Conservation (phyloP, 306 rosid species). For the Quercus cerris region DNA sequence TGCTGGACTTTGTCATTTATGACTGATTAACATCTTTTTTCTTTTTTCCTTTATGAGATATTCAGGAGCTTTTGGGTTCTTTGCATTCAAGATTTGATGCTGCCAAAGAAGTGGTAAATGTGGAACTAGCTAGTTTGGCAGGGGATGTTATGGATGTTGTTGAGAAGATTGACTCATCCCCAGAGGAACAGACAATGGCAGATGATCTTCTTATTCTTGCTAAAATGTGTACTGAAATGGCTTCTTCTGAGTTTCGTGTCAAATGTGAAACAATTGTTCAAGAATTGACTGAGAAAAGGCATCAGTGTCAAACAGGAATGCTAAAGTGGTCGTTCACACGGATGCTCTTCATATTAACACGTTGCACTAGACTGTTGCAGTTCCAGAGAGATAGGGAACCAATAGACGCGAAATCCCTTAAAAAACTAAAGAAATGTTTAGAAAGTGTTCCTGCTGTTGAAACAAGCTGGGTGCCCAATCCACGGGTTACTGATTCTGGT, state of each 20-base stretch:
- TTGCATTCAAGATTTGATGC: conserved; percentile 10
- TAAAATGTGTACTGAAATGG: not conserved
- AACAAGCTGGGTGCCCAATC: conserved; percentile 4
- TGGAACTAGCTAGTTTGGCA: conserved; percentile 3
- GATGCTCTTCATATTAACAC: conserved; percentile 8
- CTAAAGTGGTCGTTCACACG: conserved; percentile 3
- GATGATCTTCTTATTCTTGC: conserved; percentile 6
- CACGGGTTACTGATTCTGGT: not conserved
- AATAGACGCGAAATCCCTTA: not conserved
- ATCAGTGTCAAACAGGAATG: conserved; percentile 9
- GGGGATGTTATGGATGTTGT: not conserved
- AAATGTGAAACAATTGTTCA: conserved; percentile 9
- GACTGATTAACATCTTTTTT: not conserved
- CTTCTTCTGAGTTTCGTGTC: conserved; percentile 1
- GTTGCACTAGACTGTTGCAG: conserved; percentile 8
- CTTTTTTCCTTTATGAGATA: not conserved
- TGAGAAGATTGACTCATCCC: not conserved
- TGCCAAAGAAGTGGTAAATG: conserved; percentile 7
- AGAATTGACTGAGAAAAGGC: conserved; percentile 2
- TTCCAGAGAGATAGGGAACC: conserved; percentile 12
- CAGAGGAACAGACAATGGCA: not conserved
- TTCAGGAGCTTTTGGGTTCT: conserved; percentile 10
- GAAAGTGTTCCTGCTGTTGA: conserved; percentile 8
- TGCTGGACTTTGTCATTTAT: not conserved
- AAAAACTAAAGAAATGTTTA: not conserved